These are phyloP conservation scores for Silene vulgaris DNA, from an alignment of 179 eudicot species.

Conservation along the genomic window DNA sequence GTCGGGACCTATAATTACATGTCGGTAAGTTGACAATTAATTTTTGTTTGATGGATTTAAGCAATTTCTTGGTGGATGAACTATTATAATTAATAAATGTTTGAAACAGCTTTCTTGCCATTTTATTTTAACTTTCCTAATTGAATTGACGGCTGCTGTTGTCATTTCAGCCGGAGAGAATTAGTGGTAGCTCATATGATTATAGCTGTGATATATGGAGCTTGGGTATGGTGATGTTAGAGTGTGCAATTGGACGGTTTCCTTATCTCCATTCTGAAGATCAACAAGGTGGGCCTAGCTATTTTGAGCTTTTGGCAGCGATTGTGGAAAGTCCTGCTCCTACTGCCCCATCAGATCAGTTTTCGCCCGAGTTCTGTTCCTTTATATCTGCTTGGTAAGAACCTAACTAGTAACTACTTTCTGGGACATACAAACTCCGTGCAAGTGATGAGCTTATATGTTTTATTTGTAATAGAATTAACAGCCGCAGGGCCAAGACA, in stretches of 20 bases:
- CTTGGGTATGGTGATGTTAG: conserved; percentile 85
- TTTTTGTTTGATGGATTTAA: not conserved
- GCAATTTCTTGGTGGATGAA: not conserved
- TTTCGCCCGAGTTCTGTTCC: conserved; percentile 95
- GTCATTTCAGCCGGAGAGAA: conserved; percentile 77
- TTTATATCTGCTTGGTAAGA: conserved; percentile 80
- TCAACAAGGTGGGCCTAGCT: conserved; percentile 68
- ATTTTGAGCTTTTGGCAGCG: conserved; percentile 81
- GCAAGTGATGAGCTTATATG: not conserved
- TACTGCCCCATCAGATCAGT: conserved; percentile 90
- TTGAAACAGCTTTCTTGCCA: not conserved
- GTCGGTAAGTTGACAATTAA: conserved; percentile 57
- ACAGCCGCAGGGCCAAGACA: not conserved
- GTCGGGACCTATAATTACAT: conserved; percentile 97
- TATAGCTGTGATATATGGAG: conserved; percentile 96
- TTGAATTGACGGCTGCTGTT: not conserved
- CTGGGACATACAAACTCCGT: not conserved
- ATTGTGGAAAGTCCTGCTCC: conserved; percentile 84
- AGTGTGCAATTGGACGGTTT: conserved; percentile 96
- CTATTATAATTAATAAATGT: not conserved
- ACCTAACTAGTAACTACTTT: not conserved
- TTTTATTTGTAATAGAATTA: not conserved
- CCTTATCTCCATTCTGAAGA: conserved; percentile 86
- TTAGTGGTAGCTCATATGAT: conserved; percentile 85
- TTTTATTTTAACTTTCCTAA: not conserved